phyloP scores from a whole-genome alignment of 1,284 basidiomycete genomes.

The Cutaneotrichosporon cyanovorans region DNA sequence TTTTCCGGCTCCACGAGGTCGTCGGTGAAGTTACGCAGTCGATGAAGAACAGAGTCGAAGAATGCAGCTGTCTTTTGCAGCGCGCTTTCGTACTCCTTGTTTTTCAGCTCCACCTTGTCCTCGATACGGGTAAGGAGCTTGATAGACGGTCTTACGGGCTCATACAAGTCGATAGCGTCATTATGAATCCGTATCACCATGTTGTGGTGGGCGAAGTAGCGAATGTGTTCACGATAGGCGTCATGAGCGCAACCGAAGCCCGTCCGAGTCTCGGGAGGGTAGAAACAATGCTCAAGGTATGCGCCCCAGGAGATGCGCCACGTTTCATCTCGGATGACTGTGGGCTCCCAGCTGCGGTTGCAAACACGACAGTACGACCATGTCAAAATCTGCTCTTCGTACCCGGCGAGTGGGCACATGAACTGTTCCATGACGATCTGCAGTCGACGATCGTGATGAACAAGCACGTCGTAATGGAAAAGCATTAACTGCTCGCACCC shows the following conservation, averaged over 20 bases:
- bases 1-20: slow-evolving; percentile 43
- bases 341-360: slow-evolving; percentile 73
- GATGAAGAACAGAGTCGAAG: slow-evolving; percentile 52
- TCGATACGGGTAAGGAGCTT: slow-evolving; percentile 76
- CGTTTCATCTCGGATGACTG: slow-evolving; percentile 85
- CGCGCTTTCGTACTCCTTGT: slow-evolving; percentile 73
- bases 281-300: slow-evolving; percentile 50
- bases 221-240: slow-evolving; percentile 84
- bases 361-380: slow-evolving; percentile 88
- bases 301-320: slow-evolving; percentile 52
- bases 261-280: slow-evolving; percentile 71
- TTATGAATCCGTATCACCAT: slow-evolving; percentile 81
- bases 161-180: slow-evolving; percentile 72
- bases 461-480: slow-evolving; percentile 78
- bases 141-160: slow-evolving; percentile 83
- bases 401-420: slow-evolving; percentile 45
- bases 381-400: slow-evolving; percentile 69
- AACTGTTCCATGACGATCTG: slow-evolving; percentile 78
- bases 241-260: slow-evolving; percentile 77
- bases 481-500: slow-evolving; percentile 73
- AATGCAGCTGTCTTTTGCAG: slow-evolving; percentile 61
- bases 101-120: slow-evolving; percentile 78
- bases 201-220: slow-evolving; percentile 69
- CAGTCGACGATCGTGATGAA: slow-evolving; percentile 78
- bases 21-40: slow-evolving; percentile 39